Percentiles rank a stretch among this genome's conserved stretches.
Evolutionary conservation across 306 rosid species (phyloP).

Genomic region (Luffa acutangula): DNA sequence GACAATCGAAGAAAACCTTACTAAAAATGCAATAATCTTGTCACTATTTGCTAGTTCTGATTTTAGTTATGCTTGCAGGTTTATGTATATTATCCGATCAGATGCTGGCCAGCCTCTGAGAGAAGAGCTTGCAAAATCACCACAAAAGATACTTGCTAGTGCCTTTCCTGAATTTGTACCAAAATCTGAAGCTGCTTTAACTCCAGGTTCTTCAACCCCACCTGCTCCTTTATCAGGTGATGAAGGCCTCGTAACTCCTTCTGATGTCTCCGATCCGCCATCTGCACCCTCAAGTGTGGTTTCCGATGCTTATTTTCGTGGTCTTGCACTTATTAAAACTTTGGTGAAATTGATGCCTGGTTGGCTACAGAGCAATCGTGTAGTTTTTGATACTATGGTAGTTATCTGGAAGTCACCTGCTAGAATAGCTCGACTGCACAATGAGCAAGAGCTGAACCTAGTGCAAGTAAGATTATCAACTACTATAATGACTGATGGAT

Average conservation of each 20-base stretch:
- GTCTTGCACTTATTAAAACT: constrained; percentile 78
- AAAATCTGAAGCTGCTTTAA: constrained; percentile 42
- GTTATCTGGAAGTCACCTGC: constrained; percentile 92
- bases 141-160: constrained; percentile 79
- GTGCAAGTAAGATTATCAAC: constrained; percentile 59
- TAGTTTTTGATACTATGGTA: constrained; percentile 78
- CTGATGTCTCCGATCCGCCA: constrained; percentile 42
- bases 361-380: constrained; percentile 83
- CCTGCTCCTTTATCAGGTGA: constrained; percentile 47
- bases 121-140: constrained; percentile 97
- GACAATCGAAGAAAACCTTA: neutral
- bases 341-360: constrained; percentile 85
- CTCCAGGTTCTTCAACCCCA: constrained; percentile 51
- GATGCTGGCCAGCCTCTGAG: constrained; percentile 93
- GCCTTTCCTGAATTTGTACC: constrained; percentile 80
- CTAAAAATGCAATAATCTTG: neutral
- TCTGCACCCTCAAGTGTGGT: constrained; percentile 38
- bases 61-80: constrained; percentile 33
- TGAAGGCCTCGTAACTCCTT: constrained; percentile 51
- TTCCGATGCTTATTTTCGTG: constrained; percentile 86
- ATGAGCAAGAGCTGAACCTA: constrained; percentile 83
- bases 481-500: neutral
- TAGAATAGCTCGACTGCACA: constrained; percentile 75
- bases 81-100: constrained; percentile 80
- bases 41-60: neutral